These are phyloP conservation scores for Ophiostoma pallidulum DNA, from an alignment of 2,329 filamentous ascomycete genomes.

Conservation along the genomic window DNA sequence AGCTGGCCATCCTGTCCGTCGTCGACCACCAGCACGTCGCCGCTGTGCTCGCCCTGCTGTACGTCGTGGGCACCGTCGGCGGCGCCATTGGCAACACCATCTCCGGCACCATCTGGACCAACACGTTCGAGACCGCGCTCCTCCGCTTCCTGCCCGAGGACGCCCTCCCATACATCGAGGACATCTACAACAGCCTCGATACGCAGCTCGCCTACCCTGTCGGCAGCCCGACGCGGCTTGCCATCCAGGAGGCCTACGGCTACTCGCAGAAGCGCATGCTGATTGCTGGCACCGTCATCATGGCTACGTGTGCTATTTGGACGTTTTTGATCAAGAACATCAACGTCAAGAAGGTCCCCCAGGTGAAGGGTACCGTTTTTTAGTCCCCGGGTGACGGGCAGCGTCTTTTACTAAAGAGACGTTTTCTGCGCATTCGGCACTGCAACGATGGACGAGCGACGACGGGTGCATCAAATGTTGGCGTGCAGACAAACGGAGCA, in stretches of 20 bases:
- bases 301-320: slow-evolving; percentile 25
- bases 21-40: slow-evolving; percentile 46
- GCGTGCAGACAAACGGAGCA: no score
- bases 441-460: no score
- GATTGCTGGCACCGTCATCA: slow-evolving; percentile 24
- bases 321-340: slow-evolving; percentile 15
- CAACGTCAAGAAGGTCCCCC: slow-evolving; percentile 12
- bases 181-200: slow-evolving; percentile 44
- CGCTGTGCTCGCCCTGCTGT: slow-evolving; percentile 36
- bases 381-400: no score
- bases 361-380: slow-evolving; percentile 14
- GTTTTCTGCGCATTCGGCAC: no score
- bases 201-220: slow-evolving; percentile 40
- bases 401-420: no score
- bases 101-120: slow-evolving; percentile 34
- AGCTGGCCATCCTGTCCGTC: slow-evolving; percentile 49
- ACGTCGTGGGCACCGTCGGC: slow-evolving; percentile 35
- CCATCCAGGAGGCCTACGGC: slow-evolving; percentile 37
- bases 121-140: slow-evolving; percentile 36
- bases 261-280: slow-evolving; percentile 35
- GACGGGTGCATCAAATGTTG: no score
- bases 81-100: slow-evolving; percentile 36
- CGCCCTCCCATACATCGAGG: slow-evolving; percentile 27
- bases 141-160: slow-evolving; percentile 38
- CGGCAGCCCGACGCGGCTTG: slow-evolving; percentile 33